phyloP scores from a whole-genome alignment of 2,329 filamentous ascomycete species.

The Aspergillus proliferans region DNA sequence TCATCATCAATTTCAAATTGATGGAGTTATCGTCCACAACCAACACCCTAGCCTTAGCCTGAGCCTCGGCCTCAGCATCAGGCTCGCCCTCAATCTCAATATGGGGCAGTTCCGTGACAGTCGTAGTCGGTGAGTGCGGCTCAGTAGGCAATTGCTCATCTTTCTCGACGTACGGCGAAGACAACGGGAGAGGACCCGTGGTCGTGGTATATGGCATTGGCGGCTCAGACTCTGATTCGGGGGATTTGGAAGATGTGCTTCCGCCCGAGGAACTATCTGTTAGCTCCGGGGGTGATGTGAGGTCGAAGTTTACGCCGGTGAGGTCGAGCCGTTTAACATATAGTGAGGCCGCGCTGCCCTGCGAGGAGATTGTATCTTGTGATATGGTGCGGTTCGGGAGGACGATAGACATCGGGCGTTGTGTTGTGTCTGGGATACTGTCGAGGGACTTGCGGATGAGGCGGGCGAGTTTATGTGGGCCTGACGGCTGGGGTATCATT shows the following conservation, averaged over 20 bases:
- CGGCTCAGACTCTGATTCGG: conserved; percentile 2
- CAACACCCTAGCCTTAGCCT: conserved; percentile 24
- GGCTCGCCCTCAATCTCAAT: too few species aligned
- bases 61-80: too few species aligned
- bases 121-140: too few species aligned
- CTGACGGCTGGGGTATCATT: conserved; percentile 35
- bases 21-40: conserved; percentile 44
- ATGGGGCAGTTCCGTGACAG: too few species aligned
- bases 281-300: conserved; percentile 6
- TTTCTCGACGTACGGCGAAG: not conserved
- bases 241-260: not conserved
- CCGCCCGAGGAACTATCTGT: not conserved
- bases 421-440: not conserved
- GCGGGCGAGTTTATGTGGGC: conserved; percentile 37
- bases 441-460: conserved; percentile 27
- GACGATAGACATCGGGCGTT: not conserved
- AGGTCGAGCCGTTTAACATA: not conserved
- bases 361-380: not conserved
- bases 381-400: not conserved
- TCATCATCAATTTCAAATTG: conserved; percentile 40
- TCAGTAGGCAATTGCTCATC: too few species aligned
- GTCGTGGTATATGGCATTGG: conserved; percentile 4
- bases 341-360: not conserved
- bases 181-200: not conserved
- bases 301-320: not conserved